A percentile compares a stretch with the other conserved stretches of the same genome.
phyloP scores from a whole-genome alignment of 2,329 filamentous ascomycete genomes.

The Hymenoscyphus salicellus region DNA sequence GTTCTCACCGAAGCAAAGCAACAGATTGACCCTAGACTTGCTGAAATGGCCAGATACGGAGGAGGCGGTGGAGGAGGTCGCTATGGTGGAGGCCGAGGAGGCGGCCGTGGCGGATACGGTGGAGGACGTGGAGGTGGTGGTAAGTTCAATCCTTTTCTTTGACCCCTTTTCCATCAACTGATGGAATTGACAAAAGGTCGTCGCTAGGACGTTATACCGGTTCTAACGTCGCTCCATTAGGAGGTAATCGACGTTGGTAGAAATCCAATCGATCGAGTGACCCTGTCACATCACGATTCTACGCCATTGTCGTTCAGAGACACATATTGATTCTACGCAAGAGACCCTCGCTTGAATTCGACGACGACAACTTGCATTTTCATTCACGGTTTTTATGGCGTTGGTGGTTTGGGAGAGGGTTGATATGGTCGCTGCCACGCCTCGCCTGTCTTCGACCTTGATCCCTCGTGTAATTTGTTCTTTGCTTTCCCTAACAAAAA shows the following conservation, averaged over 20 bases:
- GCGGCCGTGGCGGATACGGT: constrained; percentile 68
- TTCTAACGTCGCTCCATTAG: constrained; percentile 57
- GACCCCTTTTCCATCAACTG: constrained; percentile 35
- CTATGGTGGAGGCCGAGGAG: constrained; percentile 30
- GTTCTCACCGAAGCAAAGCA: constrained; percentile 97
- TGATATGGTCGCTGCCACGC: constrained; percentile 26
- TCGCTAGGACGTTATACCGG: constrained; percentile 50
- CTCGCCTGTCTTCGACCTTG: constrained; percentile 19
- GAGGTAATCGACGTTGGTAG: constrained; percentile 56
- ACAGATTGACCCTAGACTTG: constrained; percentile 91
- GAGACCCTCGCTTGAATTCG: not conserved
- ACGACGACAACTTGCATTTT: constrained; percentile 25
- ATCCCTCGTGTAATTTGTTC: constrained; percentile 27
- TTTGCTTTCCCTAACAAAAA: constrained; percentile 25
- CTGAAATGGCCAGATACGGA: constrained; percentile 92
- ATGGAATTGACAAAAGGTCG: constrained; percentile 39
- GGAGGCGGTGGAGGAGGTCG: constrained; percentile 45
- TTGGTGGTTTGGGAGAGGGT: constrained; percentile 27
- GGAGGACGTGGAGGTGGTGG: constrained; percentile 54
- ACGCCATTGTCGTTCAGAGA: not conserved
- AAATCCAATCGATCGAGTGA: constrained; percentile 25
- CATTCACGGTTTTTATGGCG: constrained; percentile 35
- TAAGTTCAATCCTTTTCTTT: constrained; percentile 27
- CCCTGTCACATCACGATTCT: constrained; percentile 10
- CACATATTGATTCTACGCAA: constrained; percentile 12